These are phyloP conservation scores for Neovahlkampfia damariscottae DNA, from an alignment of 78 protist genomes.

Conservation along the genomic window DNA sequence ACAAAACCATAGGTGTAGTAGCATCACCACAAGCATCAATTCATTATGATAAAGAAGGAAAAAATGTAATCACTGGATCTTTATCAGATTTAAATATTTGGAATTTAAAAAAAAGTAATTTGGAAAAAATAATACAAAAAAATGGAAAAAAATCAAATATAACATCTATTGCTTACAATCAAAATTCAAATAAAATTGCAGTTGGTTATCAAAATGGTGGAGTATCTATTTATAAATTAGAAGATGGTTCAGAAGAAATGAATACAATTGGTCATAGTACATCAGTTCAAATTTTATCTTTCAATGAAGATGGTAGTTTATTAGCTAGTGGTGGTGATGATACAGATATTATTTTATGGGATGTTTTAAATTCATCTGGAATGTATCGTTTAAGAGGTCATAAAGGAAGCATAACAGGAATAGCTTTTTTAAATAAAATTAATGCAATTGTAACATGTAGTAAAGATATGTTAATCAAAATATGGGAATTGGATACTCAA, in stretches of 20 bases:
- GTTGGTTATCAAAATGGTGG: not conserved
- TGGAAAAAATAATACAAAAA: not conserved
- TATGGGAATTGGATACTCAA: slow-evolving; percentile 18
- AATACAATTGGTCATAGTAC: slow-evolving; percentile 10
- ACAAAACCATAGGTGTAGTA: not conserved
- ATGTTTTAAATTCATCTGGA: not conserved
- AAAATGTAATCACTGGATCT: not conserved
- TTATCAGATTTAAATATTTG: not conserved
- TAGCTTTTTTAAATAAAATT: not conserved
- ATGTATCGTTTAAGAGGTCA: slow-evolving; percentile 13
- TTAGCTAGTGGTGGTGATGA: slow-evolving; percentile 25
- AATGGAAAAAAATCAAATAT: not conserved
- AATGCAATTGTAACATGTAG: not conserved
- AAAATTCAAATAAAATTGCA: not conserved
- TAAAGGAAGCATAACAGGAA: not conserved
- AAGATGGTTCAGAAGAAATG: not conserved
- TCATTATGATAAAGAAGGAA: not conserved
- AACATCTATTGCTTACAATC: not conserved
- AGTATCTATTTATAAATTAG: not conserved
- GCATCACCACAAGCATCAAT: not conserved
- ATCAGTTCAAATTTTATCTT: not conserved
- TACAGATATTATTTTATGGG: slow-evolving; percentile 26
- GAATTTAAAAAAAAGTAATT: not conserved
- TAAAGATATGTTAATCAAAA: slow-evolving; percentile 10
- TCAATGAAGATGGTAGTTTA: not conserved